Conservation (phyloP, 2,329 filamentous ascomycete species). For the Biscogniauxia sp. region DNA sequence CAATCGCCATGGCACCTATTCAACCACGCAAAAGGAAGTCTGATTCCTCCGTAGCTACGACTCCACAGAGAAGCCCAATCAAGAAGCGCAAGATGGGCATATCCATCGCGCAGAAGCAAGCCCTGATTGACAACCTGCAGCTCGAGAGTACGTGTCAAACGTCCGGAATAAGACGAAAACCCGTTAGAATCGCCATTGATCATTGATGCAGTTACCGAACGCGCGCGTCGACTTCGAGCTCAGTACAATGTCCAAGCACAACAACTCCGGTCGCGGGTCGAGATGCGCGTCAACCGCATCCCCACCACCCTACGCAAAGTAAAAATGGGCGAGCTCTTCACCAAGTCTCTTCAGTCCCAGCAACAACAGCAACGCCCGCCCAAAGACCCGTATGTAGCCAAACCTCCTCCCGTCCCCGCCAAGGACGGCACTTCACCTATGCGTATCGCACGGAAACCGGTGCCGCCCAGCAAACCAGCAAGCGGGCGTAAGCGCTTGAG, state of each 20-base stretch:
- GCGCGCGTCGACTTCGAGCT: slow-evolving; percentile 74
- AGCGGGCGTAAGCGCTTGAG: slow-evolving; percentile 49
- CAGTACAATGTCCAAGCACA: slow-evolving; percentile 88
- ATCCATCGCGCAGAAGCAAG: slow-evolving; percentile 74
- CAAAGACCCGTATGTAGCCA: slow-evolving; percentile 26
- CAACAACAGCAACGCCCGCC: slow-evolving; percentile 32
- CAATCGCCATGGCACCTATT: slow-evolving; percentile 25
- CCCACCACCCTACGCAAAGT: slow-evolving; percentile 74
- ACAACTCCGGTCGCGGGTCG: slow-evolving; percentile 79
- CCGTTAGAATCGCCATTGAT: slow-evolving; percentile 9
- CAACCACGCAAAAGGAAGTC: slow-evolving; percentile 43
- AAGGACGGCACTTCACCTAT: slow-evolving; percentile 45
- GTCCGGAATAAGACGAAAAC: background rate
- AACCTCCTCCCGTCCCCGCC: slow-evolving; percentile 47
- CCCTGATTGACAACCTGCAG: slow-evolving; percentile 83
- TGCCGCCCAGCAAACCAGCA: slow-evolving; percentile 26
- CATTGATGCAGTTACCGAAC: slow-evolving; percentile 33
- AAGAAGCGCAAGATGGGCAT: slow-evolving; percentile 62
- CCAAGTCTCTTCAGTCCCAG: slow-evolving; percentile 47
- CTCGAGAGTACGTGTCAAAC: slow-evolving; percentile 67
- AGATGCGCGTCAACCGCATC: slow-evolving; percentile 91
- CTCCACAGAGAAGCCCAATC: slow-evolving; percentile 54
- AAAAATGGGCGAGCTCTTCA: slow-evolving; percentile 77
- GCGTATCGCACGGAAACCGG: slow-evolving; percentile 35
- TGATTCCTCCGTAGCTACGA: slow-evolving; percentile 32